Evolutionary conservation across 768 basidiomycete genomes (phyloP).

Genomic region (Boletus tylopilopsis): DNA sequence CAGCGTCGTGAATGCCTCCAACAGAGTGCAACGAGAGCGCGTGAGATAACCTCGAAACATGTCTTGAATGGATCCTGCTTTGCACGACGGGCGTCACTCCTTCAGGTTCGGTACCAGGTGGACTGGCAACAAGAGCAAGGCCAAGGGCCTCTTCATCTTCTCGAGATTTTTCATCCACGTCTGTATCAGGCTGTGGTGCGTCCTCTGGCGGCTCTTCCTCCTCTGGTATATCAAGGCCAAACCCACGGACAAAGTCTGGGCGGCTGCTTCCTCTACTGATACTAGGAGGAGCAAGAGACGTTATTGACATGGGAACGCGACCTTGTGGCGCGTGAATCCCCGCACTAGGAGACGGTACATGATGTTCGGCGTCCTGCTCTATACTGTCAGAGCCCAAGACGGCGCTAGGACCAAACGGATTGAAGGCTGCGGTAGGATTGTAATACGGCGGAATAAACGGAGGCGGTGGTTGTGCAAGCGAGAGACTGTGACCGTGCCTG

Average conservation of each 20-base stretch:
- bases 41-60: conserved; percentile 64
- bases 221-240: conserved; percentile 76
- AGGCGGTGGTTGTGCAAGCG: conserved; percentile 57
- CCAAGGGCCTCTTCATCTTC: conserved; percentile 32
- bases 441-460: conserved; percentile 31
- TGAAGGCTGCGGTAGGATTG: conserved; percentile 43
- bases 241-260: conserved; percentile 75
- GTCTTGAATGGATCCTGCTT: conserved; percentile 61
- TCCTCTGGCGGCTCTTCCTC: conserved; percentile 65
- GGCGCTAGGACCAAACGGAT: conserved; percentile 64
- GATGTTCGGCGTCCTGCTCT: conserved; percentile 24
- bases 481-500: conserved; percentile 71
- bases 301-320: conserved; percentile 43
- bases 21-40: conserved; percentile 64
- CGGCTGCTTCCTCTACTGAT: conserved; percentile 47
- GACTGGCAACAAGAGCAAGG: conserved; percentile 19
- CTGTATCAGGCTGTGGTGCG: conserved; percentile 26
- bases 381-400: conserved; percentile 50
- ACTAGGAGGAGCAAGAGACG: conserved; percentile 44
- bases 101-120: conserved; percentile 35
- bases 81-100: conserved; percentile 45
- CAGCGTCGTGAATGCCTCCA: conserved; percentile 45
- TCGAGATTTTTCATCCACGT: conserved; percentile 36
- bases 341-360: conserved; percentile 22
- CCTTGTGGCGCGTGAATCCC: conserved; percentile 54